phyloP scores from a whole-genome alignment of 305 asterid species.

The Solanum hybrid region DNA sequence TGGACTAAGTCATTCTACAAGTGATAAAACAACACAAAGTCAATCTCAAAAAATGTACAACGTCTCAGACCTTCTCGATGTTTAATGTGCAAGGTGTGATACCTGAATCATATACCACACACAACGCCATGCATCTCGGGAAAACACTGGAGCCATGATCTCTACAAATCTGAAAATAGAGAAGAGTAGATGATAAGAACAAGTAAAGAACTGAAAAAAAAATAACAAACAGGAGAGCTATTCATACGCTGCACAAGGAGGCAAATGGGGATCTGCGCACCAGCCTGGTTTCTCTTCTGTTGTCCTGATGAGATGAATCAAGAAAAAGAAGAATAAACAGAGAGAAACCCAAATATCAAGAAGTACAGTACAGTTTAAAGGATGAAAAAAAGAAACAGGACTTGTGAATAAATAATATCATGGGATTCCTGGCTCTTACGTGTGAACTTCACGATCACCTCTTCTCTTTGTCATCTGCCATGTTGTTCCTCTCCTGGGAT shows the following conservation, averaged over 20 bases:
- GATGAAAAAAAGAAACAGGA: not conserved
- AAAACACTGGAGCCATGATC: conserved; percentile 37
- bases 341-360: not conserved
- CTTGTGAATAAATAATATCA: not conserved
- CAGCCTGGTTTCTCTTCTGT: conserved; percentile 51
- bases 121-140: conserved; percentile 38
- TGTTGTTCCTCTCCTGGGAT: conserved; percentile 28
- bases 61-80: not conserved
- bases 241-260: conserved; percentile 57
- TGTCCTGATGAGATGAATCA: conserved; percentile 18
- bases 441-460: conserved; percentile 37
- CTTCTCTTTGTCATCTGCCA: conserved; percentile 57
- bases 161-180: conserved; percentile 22
- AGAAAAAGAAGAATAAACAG: not conserved
- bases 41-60: not conserved
- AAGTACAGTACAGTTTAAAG: not conserved
- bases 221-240: not conserved
- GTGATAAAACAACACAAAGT: not conserved
- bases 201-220: not conserved
- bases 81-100: not conserved
- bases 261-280: conserved; percentile 57
- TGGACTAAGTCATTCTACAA: conserved; percentile 83
- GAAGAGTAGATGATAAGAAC: not conserved
- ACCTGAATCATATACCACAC: conserved; percentile 40
- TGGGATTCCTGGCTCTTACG: conserved; percentile 20